phyloP scores from a whole-genome alignment of 148 eudicot species.

The Salicornia ramosissima region DNA sequence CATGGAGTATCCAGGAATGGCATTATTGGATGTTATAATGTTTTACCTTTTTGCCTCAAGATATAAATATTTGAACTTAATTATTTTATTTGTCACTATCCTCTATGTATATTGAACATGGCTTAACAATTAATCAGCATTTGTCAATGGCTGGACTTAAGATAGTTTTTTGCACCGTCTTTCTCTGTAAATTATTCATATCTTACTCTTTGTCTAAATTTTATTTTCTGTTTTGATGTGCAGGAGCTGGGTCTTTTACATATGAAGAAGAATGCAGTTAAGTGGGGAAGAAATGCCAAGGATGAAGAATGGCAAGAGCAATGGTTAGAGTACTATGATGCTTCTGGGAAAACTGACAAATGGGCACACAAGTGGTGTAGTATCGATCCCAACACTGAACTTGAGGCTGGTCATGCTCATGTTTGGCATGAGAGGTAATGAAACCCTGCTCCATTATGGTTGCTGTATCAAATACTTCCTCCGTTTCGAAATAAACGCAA shows the following conservation, averaged over 20 bases:
- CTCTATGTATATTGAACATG: not conserved
- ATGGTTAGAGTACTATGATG: slow-evolving; percentile 79
- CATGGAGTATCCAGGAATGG: not conserved
- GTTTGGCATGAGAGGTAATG: slow-evolving; percentile 91
- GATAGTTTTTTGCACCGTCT: slow-evolving; percentile 6
- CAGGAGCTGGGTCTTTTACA: slow-evolving; percentile 60
- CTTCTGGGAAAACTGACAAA: slow-evolving; percentile 79
- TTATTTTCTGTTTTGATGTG: slow-evolving; percentile 5
- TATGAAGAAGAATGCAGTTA: slow-evolving; percentile 84
- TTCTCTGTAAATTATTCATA: not conserved
- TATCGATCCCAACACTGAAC: slow-evolving; percentile 64
- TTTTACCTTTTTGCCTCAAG: not conserved
- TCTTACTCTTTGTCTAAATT: not conserved
- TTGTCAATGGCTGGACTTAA: not conserved
- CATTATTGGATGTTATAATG: not conserved
- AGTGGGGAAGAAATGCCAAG: slow-evolving; percentile 81
- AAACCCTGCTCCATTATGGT: not conserved
- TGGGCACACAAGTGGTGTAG: slow-evolving; percentile 97
- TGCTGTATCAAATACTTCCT: no score
- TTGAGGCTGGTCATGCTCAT: slow-evolving; percentile 92
- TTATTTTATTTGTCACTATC: not conserved
- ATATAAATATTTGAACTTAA: not conserved
- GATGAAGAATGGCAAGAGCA: slow-evolving; percentile 87
- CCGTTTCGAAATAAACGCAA: no score
- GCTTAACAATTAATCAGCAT: not conserved